These are phyloP conservation scores for Syzygium aqueum DNA, from an alignment of 345 rosid genomes.

Conservation along the genomic window DNA sequence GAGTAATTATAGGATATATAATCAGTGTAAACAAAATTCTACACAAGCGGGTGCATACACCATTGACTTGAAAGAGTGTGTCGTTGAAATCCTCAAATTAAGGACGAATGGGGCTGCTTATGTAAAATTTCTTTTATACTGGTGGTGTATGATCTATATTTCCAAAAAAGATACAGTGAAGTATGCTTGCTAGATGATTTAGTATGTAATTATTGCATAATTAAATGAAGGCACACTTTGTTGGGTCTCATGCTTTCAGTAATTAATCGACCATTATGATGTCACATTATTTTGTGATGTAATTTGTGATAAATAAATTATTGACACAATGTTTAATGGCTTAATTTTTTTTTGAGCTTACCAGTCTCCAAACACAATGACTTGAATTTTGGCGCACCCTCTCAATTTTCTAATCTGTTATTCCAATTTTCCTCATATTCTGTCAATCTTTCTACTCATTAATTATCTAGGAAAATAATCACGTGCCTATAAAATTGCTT, in stretches of 20 bases:
- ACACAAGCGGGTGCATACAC: not conserved
- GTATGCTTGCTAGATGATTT: not conserved
- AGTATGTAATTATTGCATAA: not conserved
- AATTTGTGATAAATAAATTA: not conserved
- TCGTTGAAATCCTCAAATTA: not conserved
- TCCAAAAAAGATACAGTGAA: not conserved
- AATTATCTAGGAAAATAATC: not conserved
- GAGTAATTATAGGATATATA: not conserved
- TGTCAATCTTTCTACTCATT: not conserved
- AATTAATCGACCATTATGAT: not conserved
- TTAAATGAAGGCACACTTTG: not conserved
- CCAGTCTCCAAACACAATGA: not conserved
- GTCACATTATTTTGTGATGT: not conserved
- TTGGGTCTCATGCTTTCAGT: not conserved
- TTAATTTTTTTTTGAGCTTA: not conserved
- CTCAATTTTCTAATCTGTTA: not conserved
- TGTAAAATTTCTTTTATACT: not conserved
- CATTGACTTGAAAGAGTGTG: not conserved
- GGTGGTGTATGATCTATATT: not conserved
- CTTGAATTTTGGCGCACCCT: not conserved
- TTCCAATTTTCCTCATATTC: not conserved
- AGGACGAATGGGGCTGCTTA: not conserved
- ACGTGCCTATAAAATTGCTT: not conserved
- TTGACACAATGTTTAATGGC: not conserved
- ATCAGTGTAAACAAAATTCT: not conserved